phyloP scores from a whole-genome alignment of 2,329 filamentous ascomycete genomes.

The Pyrenophora graminea region DNA sequence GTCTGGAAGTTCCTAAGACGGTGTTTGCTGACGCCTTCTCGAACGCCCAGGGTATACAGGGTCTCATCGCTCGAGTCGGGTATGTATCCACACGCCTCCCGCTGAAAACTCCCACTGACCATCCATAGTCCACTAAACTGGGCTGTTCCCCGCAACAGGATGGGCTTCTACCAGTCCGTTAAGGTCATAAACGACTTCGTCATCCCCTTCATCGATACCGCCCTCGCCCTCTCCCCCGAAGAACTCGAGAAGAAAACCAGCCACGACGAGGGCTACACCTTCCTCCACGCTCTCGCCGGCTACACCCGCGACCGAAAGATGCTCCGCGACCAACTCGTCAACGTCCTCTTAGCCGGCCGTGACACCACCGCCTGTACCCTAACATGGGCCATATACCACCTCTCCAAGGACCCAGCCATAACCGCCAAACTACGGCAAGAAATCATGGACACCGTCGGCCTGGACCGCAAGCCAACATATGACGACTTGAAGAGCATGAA shows the following conservation, averaged over 20 bases:
- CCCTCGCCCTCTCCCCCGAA: conserved; percentile 68
- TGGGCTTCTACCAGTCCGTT: conserved; percentile 65
- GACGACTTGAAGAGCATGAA: conserved; percentile 85
- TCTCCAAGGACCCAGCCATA: conserved; percentile 70
- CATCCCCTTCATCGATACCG: conserved; percentile 74
- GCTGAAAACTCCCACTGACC: conserved; percentile 6
- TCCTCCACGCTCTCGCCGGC: conserved; percentile 80
- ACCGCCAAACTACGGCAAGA: conserved; percentile 73
- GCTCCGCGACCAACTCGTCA: conserved; percentile 77
- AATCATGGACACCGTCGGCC: conserved; percentile 70
- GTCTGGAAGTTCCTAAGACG: conserved; percentile 60
- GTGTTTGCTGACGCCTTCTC: conserved; percentile 82
- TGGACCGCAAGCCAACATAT: conserved; percentile 66
- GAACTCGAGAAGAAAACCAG: conserved; percentile 77
- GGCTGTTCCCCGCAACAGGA: conserved; percentile 65
- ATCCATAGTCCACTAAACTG: conserved; percentile 59
- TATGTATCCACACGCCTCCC: conserved; percentile 38
- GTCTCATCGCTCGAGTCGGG: conserved; percentile 67
- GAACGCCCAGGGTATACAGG: conserved; percentile 76
- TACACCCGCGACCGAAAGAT: conserved; percentile 72
- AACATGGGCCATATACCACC: conserved; percentile 81
- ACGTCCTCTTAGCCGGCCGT: conserved; percentile 77
- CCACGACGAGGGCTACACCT: conserved; percentile 74
- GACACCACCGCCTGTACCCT: conserved; percentile 86
- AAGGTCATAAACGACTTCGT: conserved; percentile 76